phyloP scores from a whole-genome alignment of 495 filamentous ascomycete genomes.

The Neurospora sublineolata region DNA sequence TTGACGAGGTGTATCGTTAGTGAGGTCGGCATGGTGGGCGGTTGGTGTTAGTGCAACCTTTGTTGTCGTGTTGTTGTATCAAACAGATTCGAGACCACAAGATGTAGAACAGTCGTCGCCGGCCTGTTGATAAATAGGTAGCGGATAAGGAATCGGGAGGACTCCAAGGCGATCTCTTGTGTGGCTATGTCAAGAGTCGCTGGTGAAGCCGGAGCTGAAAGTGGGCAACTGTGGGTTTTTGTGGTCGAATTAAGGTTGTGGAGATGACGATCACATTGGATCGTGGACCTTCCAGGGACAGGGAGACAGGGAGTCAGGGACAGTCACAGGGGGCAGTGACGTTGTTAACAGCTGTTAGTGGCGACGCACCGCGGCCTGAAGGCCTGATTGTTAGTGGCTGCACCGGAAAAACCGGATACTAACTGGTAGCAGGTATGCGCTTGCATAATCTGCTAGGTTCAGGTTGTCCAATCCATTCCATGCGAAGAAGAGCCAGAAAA shows the following conservation, averaged over 20 bases:
- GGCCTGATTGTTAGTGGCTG: not conserved
- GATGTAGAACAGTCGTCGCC: not conserved
- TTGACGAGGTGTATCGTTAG: slow-evolving; percentile 30
- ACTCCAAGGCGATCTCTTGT: not conserved
- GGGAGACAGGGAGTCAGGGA: no score
- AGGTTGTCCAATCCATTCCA: not conserved
- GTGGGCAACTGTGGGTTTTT: not conserved
- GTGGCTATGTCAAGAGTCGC: not conserved
- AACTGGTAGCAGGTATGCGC: not conserved
- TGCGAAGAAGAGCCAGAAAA: not conserved
- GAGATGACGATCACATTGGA: not conserved
- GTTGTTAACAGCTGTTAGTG: not conserved
- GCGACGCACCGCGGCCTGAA: not conserved
- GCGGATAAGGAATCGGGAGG: not conserved
- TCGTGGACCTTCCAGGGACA: not conserved
- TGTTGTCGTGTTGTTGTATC: not conserved
- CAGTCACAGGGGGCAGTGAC: not conserved
- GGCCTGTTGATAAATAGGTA: not conserved
- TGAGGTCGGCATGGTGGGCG: slow-evolving; percentile 26
- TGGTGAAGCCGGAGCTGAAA: not conserved
- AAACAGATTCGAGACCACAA: not conserved
- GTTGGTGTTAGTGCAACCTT: not conserved
- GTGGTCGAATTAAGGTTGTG: not conserved
- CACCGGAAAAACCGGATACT: not conserved
- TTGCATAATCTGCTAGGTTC: not conserved